Conservation (phyloP, 2,329 filamentous ascomycete species). For the Trichoderma sp. region DNA sequence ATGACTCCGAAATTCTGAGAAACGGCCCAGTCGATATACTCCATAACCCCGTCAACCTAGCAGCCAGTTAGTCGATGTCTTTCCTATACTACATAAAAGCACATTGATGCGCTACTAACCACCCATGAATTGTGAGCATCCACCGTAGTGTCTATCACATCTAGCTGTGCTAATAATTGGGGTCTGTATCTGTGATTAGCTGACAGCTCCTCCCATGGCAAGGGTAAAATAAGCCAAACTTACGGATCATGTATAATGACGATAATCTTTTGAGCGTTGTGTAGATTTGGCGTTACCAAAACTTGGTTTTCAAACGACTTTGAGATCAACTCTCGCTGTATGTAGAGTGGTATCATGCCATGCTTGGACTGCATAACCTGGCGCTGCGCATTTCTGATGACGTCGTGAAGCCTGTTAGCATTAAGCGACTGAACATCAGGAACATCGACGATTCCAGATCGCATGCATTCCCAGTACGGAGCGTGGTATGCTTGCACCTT, state of each 20-base stretch:
- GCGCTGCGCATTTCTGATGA: constrained; percentile 76
- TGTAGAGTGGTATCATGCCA: constrained; percentile 77
- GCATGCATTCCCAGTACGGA: constrained; percentile 85
- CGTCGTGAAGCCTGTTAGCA: constrained; percentile 71
- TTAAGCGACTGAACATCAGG: constrained; percentile 54
- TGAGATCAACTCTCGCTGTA: constrained; percentile 72
- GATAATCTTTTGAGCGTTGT: constrained; percentile 67
- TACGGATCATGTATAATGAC: constrained; percentile 90
- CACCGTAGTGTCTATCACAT: constrained; percentile 69
- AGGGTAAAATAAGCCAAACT: constrained; percentile 39
- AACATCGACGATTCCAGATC: constrained; percentile 63
- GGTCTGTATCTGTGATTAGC: constrained; percentile 49
- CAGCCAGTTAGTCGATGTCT: constrained; percentile 29
- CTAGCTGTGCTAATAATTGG: constrained; percentile 66
- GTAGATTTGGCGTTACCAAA: constrained; percentile 73
- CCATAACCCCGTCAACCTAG: constrained; percentile 77
- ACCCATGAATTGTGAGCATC: constrained; percentile 87
- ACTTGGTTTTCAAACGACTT: constrained; percentile 86
- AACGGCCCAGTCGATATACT: constrained; percentile 83
- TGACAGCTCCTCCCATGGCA: neutral
- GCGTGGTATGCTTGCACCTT: constrained; percentile 63
- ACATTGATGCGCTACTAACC: constrained; percentile 54
- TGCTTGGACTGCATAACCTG: constrained; percentile 70
- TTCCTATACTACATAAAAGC: neutral
- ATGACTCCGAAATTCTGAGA: constrained; percentile 79